Percentiles rank a stretch among this genome's conserved stretches.
Conservation (phyloP, 257 asterid genomes). For the Striga asiatica region DNA sequence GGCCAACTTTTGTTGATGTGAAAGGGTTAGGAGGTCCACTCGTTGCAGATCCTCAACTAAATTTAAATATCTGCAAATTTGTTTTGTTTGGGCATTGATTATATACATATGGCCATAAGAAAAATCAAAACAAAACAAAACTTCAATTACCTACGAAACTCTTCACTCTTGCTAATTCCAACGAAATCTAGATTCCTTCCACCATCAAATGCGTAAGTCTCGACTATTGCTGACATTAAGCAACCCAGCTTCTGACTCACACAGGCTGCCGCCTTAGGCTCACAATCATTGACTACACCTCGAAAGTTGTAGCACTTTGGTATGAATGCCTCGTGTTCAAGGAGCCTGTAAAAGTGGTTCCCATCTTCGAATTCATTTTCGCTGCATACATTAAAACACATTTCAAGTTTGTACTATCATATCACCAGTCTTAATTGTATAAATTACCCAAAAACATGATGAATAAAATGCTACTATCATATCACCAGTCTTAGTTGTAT, state of each 20-base stretch:
- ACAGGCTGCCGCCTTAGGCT: constrained; percentile 45
- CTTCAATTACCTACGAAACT: constrained; percentile 76
- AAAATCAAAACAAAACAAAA: no score
- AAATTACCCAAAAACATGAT: constrained; percentile 87
- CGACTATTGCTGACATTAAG: constrained; percentile 79
- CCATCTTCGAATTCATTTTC: constrained; percentile 90
- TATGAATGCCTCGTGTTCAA: constrained; percentile 82
- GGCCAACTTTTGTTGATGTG: constrained; percentile 59
- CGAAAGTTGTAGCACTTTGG: constrained; percentile 74
- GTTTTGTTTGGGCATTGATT: no score
- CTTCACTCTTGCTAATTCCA: constrained; percentile 92
- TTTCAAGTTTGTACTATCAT: background rate
- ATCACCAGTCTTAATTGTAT: constrained; percentile 10
- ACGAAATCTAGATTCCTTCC: constrained; percentile 49
- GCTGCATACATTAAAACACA: constrained; percentile 24
- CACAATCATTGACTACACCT: constrained; percentile 52
- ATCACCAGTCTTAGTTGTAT: constrained; percentile 10
- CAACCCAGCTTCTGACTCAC: constrained; percentile 48
- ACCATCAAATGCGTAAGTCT: constrained; percentile 70
- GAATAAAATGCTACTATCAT: constrained; percentile 43
- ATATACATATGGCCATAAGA: no score
- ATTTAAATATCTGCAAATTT: constrained; percentile 46
- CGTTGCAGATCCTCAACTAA: constrained; percentile 77
- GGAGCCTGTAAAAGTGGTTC: constrained; percentile 65
- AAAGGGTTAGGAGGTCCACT: constrained; percentile 39